Conservation (phyloP, 129 eudicot genomes). For the Logfia minima region DNA sequence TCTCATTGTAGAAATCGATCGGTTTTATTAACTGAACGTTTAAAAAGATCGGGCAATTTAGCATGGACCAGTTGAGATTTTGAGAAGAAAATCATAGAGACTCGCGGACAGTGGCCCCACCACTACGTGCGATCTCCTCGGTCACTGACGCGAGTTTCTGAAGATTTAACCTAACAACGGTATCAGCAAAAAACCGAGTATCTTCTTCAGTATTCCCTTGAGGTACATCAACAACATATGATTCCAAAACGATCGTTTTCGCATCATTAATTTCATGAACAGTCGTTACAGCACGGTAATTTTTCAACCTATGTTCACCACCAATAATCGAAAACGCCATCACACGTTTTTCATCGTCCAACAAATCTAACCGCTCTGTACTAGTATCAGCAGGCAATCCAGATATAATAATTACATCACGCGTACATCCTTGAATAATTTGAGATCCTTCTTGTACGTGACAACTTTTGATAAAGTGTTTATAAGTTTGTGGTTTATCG, state of each 20-base stretch:
- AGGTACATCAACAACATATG: constrained; percentile 77
- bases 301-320: constrained; percentile 77
- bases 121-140: constrained; percentile 31
- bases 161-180: constrained; percentile 73
- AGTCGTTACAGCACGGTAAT: constrained; percentile 67
- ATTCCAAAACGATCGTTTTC: constrained; percentile 64
- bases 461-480: constrained; percentile 88
- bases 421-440: constrained; percentile 50
- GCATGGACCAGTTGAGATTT: too few relatives aligned
- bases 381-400: constrained; percentile 86
- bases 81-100: neutral
- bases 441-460: constrained; percentile 13
- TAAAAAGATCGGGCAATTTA: too few relatives aligned
- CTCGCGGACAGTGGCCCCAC: neutral
- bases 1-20: neutral
- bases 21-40: neutral
- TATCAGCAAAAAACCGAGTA: constrained; percentile 82
- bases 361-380: constrained; percentile 66
- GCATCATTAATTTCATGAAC: constrained; percentile 46
- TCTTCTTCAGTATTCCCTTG: constrained; percentile 84
- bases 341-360: constrained; percentile 65
- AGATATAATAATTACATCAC: constrained; percentile 70
- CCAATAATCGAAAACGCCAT: constrained; percentile 70
- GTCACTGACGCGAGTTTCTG: constrained; percentile 69
- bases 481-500: constrained; percentile 80